Conservation (phyloP, 208 protist genomes). For the Acanthamoeba royreba region DNA sequence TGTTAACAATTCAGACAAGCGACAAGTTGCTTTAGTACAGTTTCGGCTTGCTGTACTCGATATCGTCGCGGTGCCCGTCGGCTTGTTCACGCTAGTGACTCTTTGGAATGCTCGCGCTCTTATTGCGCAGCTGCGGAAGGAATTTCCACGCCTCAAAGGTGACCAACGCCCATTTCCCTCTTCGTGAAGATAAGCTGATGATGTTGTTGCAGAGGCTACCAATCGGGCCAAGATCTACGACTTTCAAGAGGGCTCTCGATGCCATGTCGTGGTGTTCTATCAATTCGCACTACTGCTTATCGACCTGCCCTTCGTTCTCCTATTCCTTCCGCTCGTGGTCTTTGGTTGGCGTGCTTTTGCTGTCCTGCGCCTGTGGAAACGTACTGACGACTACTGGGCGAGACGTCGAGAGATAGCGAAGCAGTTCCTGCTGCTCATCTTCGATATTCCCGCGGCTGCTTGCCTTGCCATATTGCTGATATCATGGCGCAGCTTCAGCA, state of each 20-base stretch:
- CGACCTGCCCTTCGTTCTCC: slow-evolving; percentile 1
- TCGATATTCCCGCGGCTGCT: not conserved
- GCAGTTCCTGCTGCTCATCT: not conserved
- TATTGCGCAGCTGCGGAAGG: not conserved
- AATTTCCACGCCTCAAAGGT: too few species aligned
- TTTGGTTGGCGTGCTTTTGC: not conserved
- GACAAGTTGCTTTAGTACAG: not conserved
- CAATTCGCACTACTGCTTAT: not conserved
- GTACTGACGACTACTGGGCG: not conserved
- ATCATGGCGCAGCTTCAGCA: not conserved
- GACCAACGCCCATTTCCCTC: too few species aligned
- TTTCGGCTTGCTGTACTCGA: not conserved
- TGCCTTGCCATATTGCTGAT: not conserved
- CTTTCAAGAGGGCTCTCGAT: not conserved
- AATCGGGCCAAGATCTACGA: not conserved
- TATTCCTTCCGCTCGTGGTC: not conserved
- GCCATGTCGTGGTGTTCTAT: not conserved
- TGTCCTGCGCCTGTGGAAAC: not conserved
- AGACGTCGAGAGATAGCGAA: not conserved
- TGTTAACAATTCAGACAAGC: not conserved
- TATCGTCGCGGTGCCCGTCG: not conserved
- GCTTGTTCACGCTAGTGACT: not conserved
- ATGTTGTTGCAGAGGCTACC: not conserved
- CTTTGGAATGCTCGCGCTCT: not conserved
- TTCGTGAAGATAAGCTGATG: not conserved